Evolutionary conservation across 768 basidiomycete genomes (phyloP), one percentile per base, ranked within the genome.

Genomic region (Exidia glandulosa): DNA sequence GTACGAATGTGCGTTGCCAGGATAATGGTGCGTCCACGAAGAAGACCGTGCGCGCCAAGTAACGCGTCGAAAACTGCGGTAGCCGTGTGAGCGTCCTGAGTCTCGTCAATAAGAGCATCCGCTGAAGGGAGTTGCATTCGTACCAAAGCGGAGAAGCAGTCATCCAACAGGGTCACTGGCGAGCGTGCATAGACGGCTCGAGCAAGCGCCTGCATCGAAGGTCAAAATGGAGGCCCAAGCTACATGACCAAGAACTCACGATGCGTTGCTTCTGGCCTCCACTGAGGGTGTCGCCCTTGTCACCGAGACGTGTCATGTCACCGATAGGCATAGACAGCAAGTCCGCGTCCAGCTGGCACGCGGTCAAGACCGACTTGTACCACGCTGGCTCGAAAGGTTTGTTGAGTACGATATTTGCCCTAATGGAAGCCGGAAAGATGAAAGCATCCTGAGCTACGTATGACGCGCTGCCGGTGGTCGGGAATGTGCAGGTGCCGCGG

Each of bases 371-470:
- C 23, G 64, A 58, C 29, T 65, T 61, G 61, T 74, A 75, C 55
- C 72, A 62, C 3, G 59, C 63, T 27, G 66, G 64, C 56, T 74
- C 72, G 60, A 62, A 72, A 4, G 66, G 60, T 19, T 66, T 63
- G 7, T 72, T 73, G 58, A 75, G 74, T 7, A 74, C 50, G 58
- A 75, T 71, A 61, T 75, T 75, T n/a, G 73, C 72, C 10, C 63
- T 32, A 30, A 65, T 16, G 19, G 66, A 64, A 33, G 69, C 69
- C 27, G 70, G 69, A 63, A 74, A 63, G 37, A 72, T 71, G 72
- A 73, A 75, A 10, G 66, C 66, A 57, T 71, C 69, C 62, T 75
- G 74, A 13, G 69, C 70, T 7, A 71, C 71, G 61, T 73, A 73
- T 1, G 41, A 45, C 25, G 25, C 50, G 27, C 27, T 54, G 23